A percentile compares a stretch with the other conserved stretches of the same genome.
Evolutionary conservation across 176 grass and related monocot species (phyloP).

Genomic region (Paspalum notatum): DNA sequence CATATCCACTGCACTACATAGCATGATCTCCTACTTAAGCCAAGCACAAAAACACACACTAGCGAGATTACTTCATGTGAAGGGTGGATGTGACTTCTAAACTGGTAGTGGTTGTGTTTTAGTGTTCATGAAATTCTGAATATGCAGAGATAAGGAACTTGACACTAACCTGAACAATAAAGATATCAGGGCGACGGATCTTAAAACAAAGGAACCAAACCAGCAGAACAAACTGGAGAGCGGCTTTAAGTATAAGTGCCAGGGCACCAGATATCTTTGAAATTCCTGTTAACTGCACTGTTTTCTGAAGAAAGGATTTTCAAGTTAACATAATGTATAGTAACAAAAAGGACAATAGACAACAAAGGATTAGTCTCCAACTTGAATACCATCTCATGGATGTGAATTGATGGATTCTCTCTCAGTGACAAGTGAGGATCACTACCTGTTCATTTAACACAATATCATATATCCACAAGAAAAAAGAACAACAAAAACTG

Average conservation of each 20-base stretch:
- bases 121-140: conserved; percentile 9
- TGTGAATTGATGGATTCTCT: conserved; percentile 73
- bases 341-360: background rate
- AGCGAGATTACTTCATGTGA: background rate
- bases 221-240: conserved; percentile 73
- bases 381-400: conserved; percentile 77
- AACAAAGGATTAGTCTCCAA: background rate
- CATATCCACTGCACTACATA: background rate
- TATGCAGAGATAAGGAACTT: conserved; percentile 4
- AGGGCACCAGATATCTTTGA: conserved; percentile 87
- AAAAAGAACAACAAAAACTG: background rate
- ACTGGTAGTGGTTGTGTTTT: background rate
- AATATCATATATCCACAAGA: conserved; percentile 20
- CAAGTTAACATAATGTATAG: conserved; percentile 24
- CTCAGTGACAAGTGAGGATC: conserved; percentile 77
- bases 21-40: conserved; percentile 13
- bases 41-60: background rate
- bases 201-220: conserved; percentile 88
- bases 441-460: conserved; percentile 64
- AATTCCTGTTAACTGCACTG: conserved; percentile 72
- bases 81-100: background rate
- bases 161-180: conserved; percentile 74
- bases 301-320: conserved; percentile 46
- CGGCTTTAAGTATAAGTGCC: conserved; percentile 86
- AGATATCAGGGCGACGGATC: conserved; percentile 85